Percentiles rank a stretch among this genome's conserved stretches.
phyloP scores from a whole-genome alignment of 1,284 basidiomycete species.

The Tylopilus sp. region DNA sequence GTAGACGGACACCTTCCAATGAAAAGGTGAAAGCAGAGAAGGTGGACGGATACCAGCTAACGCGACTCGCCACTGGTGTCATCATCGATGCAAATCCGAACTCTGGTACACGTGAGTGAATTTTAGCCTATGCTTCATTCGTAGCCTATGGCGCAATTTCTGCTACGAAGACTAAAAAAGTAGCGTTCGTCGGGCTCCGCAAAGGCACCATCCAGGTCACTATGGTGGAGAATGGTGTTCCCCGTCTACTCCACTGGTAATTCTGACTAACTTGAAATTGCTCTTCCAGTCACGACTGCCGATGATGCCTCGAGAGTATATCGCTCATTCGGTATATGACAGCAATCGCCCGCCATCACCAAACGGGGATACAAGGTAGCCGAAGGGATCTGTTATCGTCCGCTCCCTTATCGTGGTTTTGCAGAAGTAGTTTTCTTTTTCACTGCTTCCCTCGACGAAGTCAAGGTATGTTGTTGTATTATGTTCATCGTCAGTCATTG shows the following conservation, averaged over 20 bases:
- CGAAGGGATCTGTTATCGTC: constrained; percentile 97
- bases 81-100: constrained; percentile 75
- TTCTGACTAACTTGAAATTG: constrained; percentile 95
- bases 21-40: constrained; percentile 76
- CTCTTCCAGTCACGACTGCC: constrained; percentile 98
- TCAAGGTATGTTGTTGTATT: constrained; percentile 75
- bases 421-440: constrained; percentile 99
- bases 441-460: constrained; percentile 96
- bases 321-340: constrained; percentile 96
- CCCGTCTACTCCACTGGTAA: constrained; percentile 84
- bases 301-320: constrained; percentile 99
- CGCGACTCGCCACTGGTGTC: constrained; percentile 82
- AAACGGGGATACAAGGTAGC: constrained; percentile 97
- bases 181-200: constrained; percentile 86
- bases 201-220: constrained; percentile 89
- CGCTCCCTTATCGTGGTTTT: constrained; percentile 95
- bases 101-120: constrained; percentile 59
- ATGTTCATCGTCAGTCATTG: constrained; percentile 4
- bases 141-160: constrained; percentile 10
- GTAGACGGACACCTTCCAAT: constrained; percentile 55
- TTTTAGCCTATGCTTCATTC: neutral
- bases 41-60: constrained; percentile 79
- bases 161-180: constrained; percentile 77
- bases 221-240: constrained; percentile 89
- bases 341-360: constrained; percentile 93